phyloP scores from a whole-genome alignment of 1,139 yeast genomes.

The Arxiozyma bovina region DNA sequence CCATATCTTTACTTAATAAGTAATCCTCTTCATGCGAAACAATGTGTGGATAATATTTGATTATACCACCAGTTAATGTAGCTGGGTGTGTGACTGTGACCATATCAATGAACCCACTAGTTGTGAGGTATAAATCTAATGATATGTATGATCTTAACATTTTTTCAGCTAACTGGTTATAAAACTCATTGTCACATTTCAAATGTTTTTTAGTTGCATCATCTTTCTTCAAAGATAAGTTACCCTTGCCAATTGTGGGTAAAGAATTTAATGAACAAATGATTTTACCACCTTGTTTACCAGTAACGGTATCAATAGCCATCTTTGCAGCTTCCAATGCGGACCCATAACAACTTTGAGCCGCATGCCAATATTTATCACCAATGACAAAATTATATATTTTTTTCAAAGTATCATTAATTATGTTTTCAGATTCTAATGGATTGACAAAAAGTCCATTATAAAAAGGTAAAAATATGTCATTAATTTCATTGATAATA shows the following conservation, averaged over 20 bases:
- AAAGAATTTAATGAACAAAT: constrained; percentile 57
- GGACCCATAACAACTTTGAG: constrained; percentile 72
- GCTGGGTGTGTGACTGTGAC: constrained; percentile 65
- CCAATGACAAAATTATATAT: constrained; percentile 44
- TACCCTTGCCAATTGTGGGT: constrained; percentile 83
- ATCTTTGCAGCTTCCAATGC: constrained; percentile 64
- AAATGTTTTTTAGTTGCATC: constrained; percentile 53
- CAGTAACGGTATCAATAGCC: constrained; percentile 50
- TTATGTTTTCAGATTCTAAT: constrained; percentile 48
- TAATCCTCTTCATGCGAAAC: constrained; percentile 63
- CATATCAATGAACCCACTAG: constrained; percentile 60
- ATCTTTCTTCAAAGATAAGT: constrained; percentile 47
- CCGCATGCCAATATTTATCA: constrained; percentile 39
- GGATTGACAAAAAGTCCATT: constrained; percentile 81
- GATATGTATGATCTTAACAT: constrained; percentile 58
- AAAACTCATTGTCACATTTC: constrained; percentile 55
- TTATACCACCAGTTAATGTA: constrained; percentile 62
- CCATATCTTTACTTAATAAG: constrained; percentile 53
- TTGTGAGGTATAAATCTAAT: constrained; percentile 64
- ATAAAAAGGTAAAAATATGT: constrained; percentile 72
- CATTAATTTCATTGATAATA: constrained; percentile 64
- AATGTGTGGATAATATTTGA: constrained; percentile 61
- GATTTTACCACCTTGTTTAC: constrained; percentile 69
- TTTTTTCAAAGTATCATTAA: constrained; percentile 59
- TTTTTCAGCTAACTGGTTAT: constrained; percentile 50